A percentile compares a stretch with the other conserved stretches of the same genome.
Conservation (phyloP, 768 basidiomycete species). For the Crepidotus variabilis region DNA sequence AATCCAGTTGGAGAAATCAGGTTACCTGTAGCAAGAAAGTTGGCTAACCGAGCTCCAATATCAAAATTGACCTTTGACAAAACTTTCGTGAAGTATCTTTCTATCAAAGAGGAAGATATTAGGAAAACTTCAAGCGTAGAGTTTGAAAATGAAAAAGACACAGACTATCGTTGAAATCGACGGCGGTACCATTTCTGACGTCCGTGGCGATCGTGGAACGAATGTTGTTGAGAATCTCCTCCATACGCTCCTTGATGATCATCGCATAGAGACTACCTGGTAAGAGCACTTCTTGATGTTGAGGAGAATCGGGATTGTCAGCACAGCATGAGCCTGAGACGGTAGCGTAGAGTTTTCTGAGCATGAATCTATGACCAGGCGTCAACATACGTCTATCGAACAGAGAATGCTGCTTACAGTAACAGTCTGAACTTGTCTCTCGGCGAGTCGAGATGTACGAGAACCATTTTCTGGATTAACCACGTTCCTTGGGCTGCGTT, state of each 20-base stretch:
- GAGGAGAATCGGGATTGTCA: slow-evolving; percentile 98
- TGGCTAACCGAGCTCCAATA: slow-evolving; percentile 83
- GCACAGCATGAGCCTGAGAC: slow-evolving; percentile 88
- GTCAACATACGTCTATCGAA: slow-evolving; percentile 2
- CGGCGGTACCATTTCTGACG: slow-evolving; percentile 69
- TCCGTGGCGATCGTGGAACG: slow-evolving; percentile 69
- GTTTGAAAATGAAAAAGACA: slow-evolving; percentile 11
- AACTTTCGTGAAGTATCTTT: slow-evolving; percentile 77
- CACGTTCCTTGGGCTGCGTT: slow-evolving; percentile 78
- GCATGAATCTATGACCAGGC: slow-evolving; percentile 73
- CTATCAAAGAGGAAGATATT: slow-evolving; percentile 31
- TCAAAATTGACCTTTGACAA: slow-evolving; percentile 83
- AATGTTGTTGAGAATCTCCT: slow-evolving; percentile 79
- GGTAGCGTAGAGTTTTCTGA: slow-evolving; percentile 88
- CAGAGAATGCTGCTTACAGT: slow-evolving; percentile 52
- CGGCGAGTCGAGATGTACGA: slow-evolving; percentile 85
- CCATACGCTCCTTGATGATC: slow-evolving; percentile 97
- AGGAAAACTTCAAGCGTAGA: not conserved
- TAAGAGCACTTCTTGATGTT: slow-evolving; percentile 95
- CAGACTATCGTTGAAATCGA: slow-evolving; percentile 88
- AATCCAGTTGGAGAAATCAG: slow-evolving; percentile 92
- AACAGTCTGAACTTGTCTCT: slow-evolving; percentile 95
- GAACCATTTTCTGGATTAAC: slow-evolving; percentile 79
- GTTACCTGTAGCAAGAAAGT: slow-evolving; percentile 97
- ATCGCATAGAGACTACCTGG: slow-evolving; percentile 91